Evolutionary conservation across 257 asterid species (phyloP).

Genomic region (Datura wrightii): DNA sequence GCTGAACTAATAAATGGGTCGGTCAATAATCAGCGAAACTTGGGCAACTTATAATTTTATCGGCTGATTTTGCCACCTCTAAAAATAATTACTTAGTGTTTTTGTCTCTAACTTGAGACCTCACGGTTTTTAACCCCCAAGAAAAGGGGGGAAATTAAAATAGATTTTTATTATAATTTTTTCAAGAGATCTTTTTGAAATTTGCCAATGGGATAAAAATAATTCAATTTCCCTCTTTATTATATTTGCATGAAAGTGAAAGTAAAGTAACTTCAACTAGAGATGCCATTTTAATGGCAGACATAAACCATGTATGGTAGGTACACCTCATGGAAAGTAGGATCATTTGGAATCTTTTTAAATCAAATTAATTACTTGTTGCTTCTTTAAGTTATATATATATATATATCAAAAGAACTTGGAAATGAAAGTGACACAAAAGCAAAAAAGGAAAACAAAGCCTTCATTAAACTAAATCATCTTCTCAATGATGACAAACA

Average conservation of each 20-base stretch:
- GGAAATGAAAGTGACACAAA: conserved; percentile 41
- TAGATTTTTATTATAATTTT: not conserved
- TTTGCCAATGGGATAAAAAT: conserved; percentile 23
- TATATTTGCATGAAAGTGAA: conserved; percentile 47
- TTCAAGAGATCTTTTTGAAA: not conserved
- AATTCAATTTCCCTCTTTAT: not conserved
- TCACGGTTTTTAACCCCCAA: too few relatives aligned
- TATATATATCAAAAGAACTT: conserved; percentile 35
- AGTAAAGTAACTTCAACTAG: conserved; percentile 48
- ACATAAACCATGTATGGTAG: conserved; percentile 73
- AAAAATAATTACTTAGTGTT: too few relatives aligned
- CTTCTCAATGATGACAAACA: conserved; percentile 58
- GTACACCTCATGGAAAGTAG: conserved; percentile 60
- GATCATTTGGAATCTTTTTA: conserved; percentile 57
- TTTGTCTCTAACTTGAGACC: too few relatives aligned
- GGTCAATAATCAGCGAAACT: too few relatives aligned
- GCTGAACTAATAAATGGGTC: too few relatives aligned
- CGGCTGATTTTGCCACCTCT: too few relatives aligned
- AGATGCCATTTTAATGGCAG: conserved; percentile 69
- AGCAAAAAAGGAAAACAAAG: conserved; percentile 37
- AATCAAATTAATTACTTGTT: conserved; percentile 40
- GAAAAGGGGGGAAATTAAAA: not conserved
- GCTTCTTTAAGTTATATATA: conserved; percentile 44
- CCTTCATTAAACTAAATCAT: conserved; percentile 55
- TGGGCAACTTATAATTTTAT: too few relatives aligned